Base-by-base conservation (phyloP, 805 yeast genomes). In the Ogataea parapolymorpha region DNA sequence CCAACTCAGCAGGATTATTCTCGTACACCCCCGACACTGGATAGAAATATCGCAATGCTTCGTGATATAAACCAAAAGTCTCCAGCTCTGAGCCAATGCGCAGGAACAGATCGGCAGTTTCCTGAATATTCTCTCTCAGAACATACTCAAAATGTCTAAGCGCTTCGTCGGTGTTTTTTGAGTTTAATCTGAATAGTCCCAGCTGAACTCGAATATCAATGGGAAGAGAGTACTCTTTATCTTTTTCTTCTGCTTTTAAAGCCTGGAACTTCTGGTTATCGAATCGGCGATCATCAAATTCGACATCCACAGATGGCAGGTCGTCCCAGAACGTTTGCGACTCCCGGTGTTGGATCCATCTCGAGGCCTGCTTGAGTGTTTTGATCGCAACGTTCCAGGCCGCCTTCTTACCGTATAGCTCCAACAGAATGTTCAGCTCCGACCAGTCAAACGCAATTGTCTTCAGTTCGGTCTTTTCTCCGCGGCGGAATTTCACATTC, bases 181-280 rank as follows among this genome's bases (percentile, higher is more conserved):
- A 63, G 41, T 80, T 78, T 24, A 93, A 64, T 44, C 99, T 72
- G 35, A 86, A 70, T 9, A 80, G 61, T 0, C 96, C 95, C 17
- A 93, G 59, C 60, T 93, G 86, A 23, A 80, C 81, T 40, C 98
- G 65, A 18, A 93, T 85, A 65, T 91, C 98, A 34, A 90, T 79
- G 2, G 98, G 98, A 15, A 93, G 62, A 7, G 71, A 61, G 50
- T 63, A 77, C 52, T 70, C 70, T 26, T 63, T 48, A 41, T 66
- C 60, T 4, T 63, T 58, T 41, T 73, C 75, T 33, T 63, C 63
- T 10, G 55, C 57, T 1, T 71, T 51, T 18, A 77, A 48, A 1
- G 68, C 61, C 37, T 67, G 70, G 50, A 60, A 77, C 35, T 66
- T 68, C 8, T 66, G 61, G 49, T 71, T 70, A 32, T 71, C 74